Conservation (phyloP, 2,329 filamentous ascomycete genomes). For the Colletotrichum zoysiae region DNA sequence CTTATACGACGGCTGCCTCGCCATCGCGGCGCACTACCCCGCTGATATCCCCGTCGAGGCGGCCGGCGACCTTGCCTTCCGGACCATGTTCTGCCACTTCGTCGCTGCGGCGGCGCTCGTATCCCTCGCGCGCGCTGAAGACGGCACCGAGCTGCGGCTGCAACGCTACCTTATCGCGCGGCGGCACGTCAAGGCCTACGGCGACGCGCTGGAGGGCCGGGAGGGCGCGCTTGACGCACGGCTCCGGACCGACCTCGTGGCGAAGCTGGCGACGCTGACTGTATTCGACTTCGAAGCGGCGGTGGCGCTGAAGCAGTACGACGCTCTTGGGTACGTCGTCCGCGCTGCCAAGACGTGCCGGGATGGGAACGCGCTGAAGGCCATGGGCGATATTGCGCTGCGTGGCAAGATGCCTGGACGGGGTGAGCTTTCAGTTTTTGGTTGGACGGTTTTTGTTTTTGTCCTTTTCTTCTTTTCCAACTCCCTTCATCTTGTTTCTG, state of each 20-base stretch:
- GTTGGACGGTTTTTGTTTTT: neutral
- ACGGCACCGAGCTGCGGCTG: conserved; percentile 62
- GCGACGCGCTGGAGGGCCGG: conserved; percentile 57
- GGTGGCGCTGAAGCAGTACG: conserved; percentile 75
- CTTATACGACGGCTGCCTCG: conserved; percentile 67
- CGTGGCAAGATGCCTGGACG: conserved; percentile 63
- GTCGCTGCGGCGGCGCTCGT: conserved; percentile 67
- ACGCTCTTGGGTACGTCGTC: conserved; percentile 72
- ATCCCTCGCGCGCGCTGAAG: conserved; percentile 64
- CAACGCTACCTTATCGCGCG: conserved; percentile 74
- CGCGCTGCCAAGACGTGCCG: conserved; percentile 60
- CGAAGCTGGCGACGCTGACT: conserved; percentile 75
- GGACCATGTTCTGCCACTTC: conserved; percentile 78
- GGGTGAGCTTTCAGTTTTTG: conserved; percentile 52
- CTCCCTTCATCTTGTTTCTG: neutral
- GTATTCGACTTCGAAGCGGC: conserved; percentile 86
- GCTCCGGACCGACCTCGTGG: conserved; percentile 64
- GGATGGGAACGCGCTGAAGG: conserved; percentile 65
- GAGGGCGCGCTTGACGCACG: conserved; percentile 56
- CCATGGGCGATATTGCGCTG: conserved; percentile 76
- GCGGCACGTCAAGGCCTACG: conserved; percentile 71
- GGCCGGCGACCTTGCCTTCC: conserved; percentile 65
- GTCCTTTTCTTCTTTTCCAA: neutral
- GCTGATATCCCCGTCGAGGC: conserved; percentile 56
- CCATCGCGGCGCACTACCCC: conserved; percentile 66